Percentiles rank a stretch among this genome's conserved stretches.
phyloP scores from a whole-genome alignment of 2,329 filamentous ascomycete genomes.

The Diplodia scrobiculata region DNA sequence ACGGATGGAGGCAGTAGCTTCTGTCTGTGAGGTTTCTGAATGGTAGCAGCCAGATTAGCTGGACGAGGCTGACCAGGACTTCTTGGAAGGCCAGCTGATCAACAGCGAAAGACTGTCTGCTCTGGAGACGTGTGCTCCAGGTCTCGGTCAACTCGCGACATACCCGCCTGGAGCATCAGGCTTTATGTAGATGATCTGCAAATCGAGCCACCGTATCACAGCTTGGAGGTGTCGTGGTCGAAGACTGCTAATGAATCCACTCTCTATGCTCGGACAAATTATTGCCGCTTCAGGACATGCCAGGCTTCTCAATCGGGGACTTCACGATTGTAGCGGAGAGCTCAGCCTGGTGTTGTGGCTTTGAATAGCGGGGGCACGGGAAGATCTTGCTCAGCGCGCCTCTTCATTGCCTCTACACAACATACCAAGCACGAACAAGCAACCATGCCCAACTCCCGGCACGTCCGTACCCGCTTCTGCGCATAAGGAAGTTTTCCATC shows the following conservation, averaged over 20 bases:
- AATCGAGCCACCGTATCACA: background rate
- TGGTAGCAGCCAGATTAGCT: background rate
- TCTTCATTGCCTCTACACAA: background rate
- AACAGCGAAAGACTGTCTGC: background rate
- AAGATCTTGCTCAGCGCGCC: background rate
- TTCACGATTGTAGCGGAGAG: background rate
- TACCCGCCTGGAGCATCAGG: background rate
- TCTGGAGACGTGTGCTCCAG: background rate
- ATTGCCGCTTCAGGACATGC: background rate
- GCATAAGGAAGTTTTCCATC: background rate
- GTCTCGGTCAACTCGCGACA: background rate
- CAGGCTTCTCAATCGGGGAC: background rate
- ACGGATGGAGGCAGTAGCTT: background rate
- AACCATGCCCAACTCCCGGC: background rate
- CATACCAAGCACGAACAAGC: background rate
- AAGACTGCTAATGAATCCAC: background rate
- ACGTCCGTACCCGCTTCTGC: background rate
- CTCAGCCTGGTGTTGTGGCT: background rate
- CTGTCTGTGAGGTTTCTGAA: background rate
- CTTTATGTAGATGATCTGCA: conserved; percentile 1
- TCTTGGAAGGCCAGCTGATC: background rate
- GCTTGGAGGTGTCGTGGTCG: background rate
- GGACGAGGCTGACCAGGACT: background rate
- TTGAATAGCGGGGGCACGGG: no score
- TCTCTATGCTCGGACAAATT: background rate